Base-by-base conservation (phyloP, 345 rosid genomes). In the Salix purpurea region DNA sequence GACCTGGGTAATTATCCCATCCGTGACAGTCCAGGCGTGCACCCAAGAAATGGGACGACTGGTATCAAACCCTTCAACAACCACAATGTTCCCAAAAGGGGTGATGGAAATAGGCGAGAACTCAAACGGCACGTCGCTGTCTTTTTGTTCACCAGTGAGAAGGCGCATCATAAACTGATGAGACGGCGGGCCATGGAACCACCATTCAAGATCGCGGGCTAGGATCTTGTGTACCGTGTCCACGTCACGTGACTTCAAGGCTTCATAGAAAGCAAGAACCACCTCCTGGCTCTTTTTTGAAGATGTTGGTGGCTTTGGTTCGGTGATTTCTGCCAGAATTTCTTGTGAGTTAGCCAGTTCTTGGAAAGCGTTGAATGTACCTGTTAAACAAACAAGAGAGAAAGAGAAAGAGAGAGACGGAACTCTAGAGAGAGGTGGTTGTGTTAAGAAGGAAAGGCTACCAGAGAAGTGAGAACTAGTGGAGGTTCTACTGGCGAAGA, bases 171-270 rank as follows among this genome's bases (percentile, higher is more conserved):
- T 62, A 90, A 87, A 96, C 91, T 96, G 99, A 89, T 96, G 91
- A 32, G 94, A 81, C 6, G 98, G 99, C 4, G 99, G 99, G 18
- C 99, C 99, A 81, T 96, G 99, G 83, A 96, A 96, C 99, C 99
- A 96, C 87, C 94, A 91, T 88, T 96, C 99, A 67, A 96, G 98
- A 76, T 96, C 99, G 8, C 93, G 87, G 24, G 93, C 92, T 0
- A 96, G 83, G 84, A 91, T 87, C 81, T 84, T 82, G 89, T 87
- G 91, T 12, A 96, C 96, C 2, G 91, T 88, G 61, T 72, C 82
- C 0, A 90, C 98, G 98, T 96, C 93, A 21, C 94, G 93, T 26
- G 87, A 62, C 61, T 82, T 89, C 65, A 96, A 71, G 90, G 99
- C 96, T 1, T 85, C 96, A 90, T 96, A 96, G 78, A 96, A 89